Conservation (phyloP, 2,329 filamentous ascomycete genomes). For the Colletotrichum gloeosporioides region DNA sequence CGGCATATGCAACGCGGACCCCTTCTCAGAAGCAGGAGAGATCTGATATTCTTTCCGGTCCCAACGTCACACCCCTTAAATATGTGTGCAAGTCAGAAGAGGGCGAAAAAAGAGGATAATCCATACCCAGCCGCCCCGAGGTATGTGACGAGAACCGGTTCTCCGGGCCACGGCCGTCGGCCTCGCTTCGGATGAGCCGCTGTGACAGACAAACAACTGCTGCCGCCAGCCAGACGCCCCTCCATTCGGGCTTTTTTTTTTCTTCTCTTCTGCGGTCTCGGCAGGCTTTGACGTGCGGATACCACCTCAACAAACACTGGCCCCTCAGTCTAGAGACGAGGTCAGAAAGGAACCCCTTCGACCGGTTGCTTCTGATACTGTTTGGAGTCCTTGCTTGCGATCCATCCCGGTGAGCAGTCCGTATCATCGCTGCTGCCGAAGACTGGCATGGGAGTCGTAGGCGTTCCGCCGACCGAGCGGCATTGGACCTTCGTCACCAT, state of each 20-base stretch:
- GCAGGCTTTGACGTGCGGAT: neutral
- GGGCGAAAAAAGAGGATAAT: neutral
- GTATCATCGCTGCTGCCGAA: neutral
- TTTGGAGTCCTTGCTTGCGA: neutral
- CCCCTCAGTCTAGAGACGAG: neutral
- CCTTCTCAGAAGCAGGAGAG: neutral
- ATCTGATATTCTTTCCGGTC: neutral
- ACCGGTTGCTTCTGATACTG: neutral
- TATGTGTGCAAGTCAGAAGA: neutral
- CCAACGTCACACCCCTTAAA: neutral
- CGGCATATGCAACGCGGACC: neutral
- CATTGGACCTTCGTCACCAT: neutral
- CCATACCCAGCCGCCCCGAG: neutral
- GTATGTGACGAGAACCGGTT: constrained; percentile 11
- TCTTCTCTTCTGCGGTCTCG: neutral
- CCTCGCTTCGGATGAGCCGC: neutral
- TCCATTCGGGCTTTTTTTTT: neutral
- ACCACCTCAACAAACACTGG: neutral
- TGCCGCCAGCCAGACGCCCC: neutral
- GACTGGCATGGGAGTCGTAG: neutral
- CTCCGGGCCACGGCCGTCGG: neutral
- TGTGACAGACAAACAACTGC: neutral
- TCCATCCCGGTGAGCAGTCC: neutral
- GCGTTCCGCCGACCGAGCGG: neutral
- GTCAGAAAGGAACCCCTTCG: neutral